phyloP scores from a whole-genome alignment of 768 basidiomycete species.

The Suillus clintonianus region DNA sequence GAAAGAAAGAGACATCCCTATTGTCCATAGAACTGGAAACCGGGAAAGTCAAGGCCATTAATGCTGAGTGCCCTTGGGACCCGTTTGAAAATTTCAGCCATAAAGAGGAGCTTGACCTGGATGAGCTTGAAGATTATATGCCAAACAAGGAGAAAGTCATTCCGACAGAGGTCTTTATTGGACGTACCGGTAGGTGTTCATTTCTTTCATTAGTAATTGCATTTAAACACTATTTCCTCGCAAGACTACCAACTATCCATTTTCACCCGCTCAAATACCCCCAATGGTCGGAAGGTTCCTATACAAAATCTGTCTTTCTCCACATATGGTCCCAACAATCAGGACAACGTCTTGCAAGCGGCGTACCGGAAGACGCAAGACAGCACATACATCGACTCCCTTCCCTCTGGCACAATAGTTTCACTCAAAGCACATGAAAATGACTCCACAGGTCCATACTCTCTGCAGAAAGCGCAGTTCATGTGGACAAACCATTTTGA shows the following conservation, averaged over 20 bases:
- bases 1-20: conserved; percentile 86
- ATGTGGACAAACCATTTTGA: conserved; percentile 64
- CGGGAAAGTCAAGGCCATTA: conserved; percentile 75
- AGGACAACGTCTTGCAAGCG: conserved; percentile 72
- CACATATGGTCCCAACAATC: conserved; percentile 89
- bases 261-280: conserved; percentile 52
- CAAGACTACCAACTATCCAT: conserved; percentile 91
- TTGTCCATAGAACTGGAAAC: conserved; percentile 77
- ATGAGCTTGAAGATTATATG: conserved; percentile 58
- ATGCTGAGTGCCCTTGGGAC: conserved; percentile 79
- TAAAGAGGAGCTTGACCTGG: conserved; percentile 49
- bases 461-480: conserved; percentile 37
- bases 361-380: conserved; percentile 79
- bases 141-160: conserved; percentile 28
- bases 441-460: conserved; percentile 28
- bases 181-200: conserved; percentile 56
- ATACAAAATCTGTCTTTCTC: conserved; percentile 89
- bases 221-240: neutral
- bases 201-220: neutral
- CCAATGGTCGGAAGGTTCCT: conserved; percentile 39
- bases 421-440: conserved; percentile 57
- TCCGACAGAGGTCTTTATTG: conserved; percentile 58
- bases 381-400: conserved; percentile 76
- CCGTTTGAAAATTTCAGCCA: conserved; percentile 56
- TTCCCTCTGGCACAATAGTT: conserved; percentile 77